Percentiles rank a stretch among this genome's conserved stretches.
These are phyloP conservation scores for Zizania latifolia DNA, from an alignment of 176 grass and related monocot species.

Conservation along the genomic window DNA sequence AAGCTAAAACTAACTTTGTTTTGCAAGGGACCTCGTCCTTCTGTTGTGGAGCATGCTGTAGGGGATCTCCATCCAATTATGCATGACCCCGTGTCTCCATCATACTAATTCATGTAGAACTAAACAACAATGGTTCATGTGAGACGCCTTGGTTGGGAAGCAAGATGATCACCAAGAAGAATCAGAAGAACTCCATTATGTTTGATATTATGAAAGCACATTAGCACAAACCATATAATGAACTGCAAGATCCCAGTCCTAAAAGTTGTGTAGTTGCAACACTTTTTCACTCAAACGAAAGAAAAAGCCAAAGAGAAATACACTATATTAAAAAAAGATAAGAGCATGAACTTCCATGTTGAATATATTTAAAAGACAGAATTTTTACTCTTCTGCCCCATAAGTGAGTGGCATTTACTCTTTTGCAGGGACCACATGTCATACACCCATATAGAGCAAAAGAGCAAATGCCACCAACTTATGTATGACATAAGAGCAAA, in stretches of 20 bases:
- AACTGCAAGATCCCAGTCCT: not conserved
- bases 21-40: not conserved
- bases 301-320: not conserved
- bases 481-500: too few relatives aligned
- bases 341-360: not conserved
- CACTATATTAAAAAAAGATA: not conserved
- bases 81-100: not conserved
- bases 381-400: too few relatives aligned
- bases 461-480: too few relatives aligned
- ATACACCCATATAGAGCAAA: too few relatives aligned
- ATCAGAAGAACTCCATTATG: not conserved
- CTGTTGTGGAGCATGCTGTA: not conserved
- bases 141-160: not conserved
- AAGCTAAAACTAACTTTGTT: not conserved
- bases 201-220: not conserved
- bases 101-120: not conserved
- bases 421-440: too few relatives aligned
- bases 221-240: not conserved
- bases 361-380: not conserved
- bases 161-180: not conserved
- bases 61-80: not conserved
- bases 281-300: not conserved
- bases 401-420: too few relatives aligned
- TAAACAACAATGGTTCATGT: conserved; percentile 2
- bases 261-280: not conserved